These are phyloP conservation scores for Irpex rosettiformis DNA, from an alignment of 1,284 basidiomycete species.

Conservation along the genomic window DNA sequence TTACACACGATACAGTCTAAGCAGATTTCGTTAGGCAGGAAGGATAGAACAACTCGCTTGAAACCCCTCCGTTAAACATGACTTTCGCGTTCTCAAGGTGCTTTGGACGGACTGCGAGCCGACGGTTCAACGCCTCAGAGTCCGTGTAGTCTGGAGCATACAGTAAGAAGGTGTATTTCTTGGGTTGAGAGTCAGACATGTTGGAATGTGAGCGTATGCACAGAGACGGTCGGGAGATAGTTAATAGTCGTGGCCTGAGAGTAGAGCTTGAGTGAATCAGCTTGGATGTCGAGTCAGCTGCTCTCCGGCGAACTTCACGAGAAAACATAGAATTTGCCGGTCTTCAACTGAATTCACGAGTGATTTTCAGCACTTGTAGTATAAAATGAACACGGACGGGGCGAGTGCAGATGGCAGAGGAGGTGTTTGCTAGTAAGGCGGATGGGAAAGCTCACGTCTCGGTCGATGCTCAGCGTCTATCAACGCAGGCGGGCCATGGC, in stretches of 20 bases:
- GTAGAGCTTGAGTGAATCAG: background rate
- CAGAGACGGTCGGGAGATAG: background rate
- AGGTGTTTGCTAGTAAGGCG: no score
- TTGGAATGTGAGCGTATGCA: background rate
- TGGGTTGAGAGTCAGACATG: conserved; percentile 4
- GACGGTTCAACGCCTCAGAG: conserved; percentile 9
- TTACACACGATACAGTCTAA: background rate
- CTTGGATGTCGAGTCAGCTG: background rate
- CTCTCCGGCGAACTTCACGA: conserved; percentile 8
- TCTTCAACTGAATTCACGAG: background rate
- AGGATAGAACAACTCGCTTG: conserved; percentile 1
- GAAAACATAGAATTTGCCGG: conserved; percentile 5
- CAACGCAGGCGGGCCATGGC: no score
- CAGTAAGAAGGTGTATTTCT: conserved; percentile 8
- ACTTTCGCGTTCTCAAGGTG: conserved; percentile 10
- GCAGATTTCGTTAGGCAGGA: background rate
- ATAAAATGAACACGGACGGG: no score
- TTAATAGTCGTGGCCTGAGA: background rate
- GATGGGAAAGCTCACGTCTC: no score
- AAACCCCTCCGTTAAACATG: conserved; percentile 5
- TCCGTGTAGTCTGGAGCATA: conserved; percentile 17
- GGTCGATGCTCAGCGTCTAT: no score
- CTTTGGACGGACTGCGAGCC: conserved; percentile 10
- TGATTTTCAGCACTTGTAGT: background rate
- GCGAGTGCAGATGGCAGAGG: no score